phyloP scores from a whole-genome alignment of 2,329 filamentous ascomycete genomes.

The Aspergillus alliaceus region DNA sequence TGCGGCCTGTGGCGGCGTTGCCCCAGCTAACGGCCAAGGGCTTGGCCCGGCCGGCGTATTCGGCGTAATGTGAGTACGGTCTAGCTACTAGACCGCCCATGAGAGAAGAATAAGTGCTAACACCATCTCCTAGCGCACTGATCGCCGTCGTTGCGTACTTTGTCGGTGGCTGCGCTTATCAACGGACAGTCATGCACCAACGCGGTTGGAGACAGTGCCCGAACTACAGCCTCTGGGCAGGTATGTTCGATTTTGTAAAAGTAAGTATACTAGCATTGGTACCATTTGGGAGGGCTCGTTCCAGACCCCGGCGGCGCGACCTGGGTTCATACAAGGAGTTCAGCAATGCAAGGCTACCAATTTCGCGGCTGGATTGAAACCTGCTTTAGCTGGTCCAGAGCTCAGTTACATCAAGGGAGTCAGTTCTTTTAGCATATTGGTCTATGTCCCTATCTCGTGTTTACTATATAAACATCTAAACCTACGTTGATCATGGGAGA shows the following conservation, averaged over 20 bases:
- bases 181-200: constrained; percentile 90
- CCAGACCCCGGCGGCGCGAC: constrained; percentile 20
- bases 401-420: constrained; percentile 12
- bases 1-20: constrained; percentile 76
- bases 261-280: constrained; percentile 58
- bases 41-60: constrained; percentile 76
- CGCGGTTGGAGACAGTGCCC: constrained; percentile 93
- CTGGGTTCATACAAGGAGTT: constrained; percentile 22
- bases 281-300: constrained; percentile 30
- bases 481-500: constrained; percentile 9
- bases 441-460: constrained; percentile 4
- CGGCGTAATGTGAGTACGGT: constrained; percentile 72
- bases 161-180: constrained; percentile 90
- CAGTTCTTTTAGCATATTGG: constrained; percentile 3
- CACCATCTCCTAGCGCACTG: constrained; percentile 42
- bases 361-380: constrained; percentile 38
- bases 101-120: neutral
- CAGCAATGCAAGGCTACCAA: constrained; percentile 25
- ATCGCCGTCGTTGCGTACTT: constrained; percentile 84
- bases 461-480: constrained; percentile 2
- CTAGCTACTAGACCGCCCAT: neutral
- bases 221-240: constrained; percentile 90
- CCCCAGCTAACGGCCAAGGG: constrained; percentile 55
- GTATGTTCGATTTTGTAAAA: constrained; percentile 79
- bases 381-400: constrained; percentile 25